phyloP scores from a whole-genome alignment of 1,139 yeast species.

The Lodderomyces parapsilosis region DNA sequence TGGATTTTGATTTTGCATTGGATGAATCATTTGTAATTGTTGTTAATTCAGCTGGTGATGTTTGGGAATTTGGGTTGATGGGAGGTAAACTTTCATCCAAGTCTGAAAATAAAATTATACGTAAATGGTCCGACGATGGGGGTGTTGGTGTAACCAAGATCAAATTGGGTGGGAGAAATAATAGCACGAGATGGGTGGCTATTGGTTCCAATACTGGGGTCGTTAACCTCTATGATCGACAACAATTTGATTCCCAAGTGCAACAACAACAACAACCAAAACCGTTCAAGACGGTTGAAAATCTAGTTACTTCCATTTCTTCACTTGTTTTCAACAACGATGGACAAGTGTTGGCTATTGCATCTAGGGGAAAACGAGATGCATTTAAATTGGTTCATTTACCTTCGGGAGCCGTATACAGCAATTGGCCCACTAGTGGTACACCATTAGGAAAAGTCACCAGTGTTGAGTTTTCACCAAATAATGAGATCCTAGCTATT shows the following conservation, averaged over 20 bases:
- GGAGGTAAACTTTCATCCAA: conserved; percentile 16
- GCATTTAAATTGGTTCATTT: conserved; percentile 84
- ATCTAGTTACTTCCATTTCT: conserved; percentile 79
- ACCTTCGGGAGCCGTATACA: conserved; percentile 82
- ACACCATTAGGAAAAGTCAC: conserved; percentile 96
- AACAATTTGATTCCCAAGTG: conserved; percentile 16
- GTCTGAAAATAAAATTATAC: conserved; percentile 38
- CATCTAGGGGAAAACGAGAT: conserved; percentile 84
- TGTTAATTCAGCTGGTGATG: conserved; percentile 77
- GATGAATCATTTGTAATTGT: conserved; percentile 59
- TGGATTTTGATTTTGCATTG: conserved; percentile 72
- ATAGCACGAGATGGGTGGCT: conserved; percentile 82
- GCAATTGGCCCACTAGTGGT: conserved; percentile 97
- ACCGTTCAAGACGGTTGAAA: conserved; percentile 68
- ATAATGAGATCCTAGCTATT: conserved; percentile 77
- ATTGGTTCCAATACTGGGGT: conserved; percentile 87
- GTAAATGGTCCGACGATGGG: conserved; percentile 84
- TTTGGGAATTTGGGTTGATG: conserved; percentile 79
- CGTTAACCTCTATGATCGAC: conserved; percentile 80
- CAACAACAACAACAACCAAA: conserved; percentile 19
- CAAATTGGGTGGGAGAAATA: conserved; percentile 68
- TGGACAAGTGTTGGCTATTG: conserved; percentile 85
- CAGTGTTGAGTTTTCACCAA: conserved; percentile 76
- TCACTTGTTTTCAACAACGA: conserved; percentile 75
- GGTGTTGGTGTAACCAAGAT: conserved; percentile 82